Evolutionary conservation across 371 early-diverging fungal species (phyloP), one percentile per base, ranked within the genome.

Genomic region (Haplosporangium sp.): DNA sequence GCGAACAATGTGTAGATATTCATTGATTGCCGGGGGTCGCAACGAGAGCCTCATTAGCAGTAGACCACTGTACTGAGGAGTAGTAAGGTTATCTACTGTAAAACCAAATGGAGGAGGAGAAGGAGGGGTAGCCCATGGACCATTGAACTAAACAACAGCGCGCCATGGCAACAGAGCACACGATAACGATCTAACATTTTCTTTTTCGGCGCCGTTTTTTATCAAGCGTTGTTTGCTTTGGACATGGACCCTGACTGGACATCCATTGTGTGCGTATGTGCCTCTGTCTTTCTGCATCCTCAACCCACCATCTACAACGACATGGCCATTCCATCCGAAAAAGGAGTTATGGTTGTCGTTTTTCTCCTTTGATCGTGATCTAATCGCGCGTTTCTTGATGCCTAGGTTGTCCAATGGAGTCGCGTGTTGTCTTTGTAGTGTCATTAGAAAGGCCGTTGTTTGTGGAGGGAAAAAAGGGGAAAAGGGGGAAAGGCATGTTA

Each of bases 111-210:
- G 29, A 29, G 29, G 29, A 29, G 29, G 29, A 29, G 29, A 4
- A 29, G 29, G 4, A 29, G 29, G 29, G 4, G 29, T 29, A 29
- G 29, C 29, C 29, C 29, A 29, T 29, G 29, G 29, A 29, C 29
- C 29, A 29, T 29, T 29, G 29, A 29, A 1, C 29, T 29, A 29
- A 29, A 29, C 29, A 29, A 29, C 29, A 29, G 29, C 29, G 29
- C 11, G 11, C 36, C 8, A 45, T 36, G 36, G 29, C 29, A 42
- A 43, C 52, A 42, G 66, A 66, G 66, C 67, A 66, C 55, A 52
- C 63, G 70, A 74, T 69, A 74, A 74, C 50, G 75, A 74, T 74
- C 75, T 65, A 74, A 51, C 57, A 62, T 63, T 54, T 46, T 29
- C 29, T 29, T 29, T 29, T 29, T 29, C 29, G 29, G 4, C 29